Base-by-base conservation (phyloP, 306 rosid genomes). In the Cucurbita maxima region DNA sequence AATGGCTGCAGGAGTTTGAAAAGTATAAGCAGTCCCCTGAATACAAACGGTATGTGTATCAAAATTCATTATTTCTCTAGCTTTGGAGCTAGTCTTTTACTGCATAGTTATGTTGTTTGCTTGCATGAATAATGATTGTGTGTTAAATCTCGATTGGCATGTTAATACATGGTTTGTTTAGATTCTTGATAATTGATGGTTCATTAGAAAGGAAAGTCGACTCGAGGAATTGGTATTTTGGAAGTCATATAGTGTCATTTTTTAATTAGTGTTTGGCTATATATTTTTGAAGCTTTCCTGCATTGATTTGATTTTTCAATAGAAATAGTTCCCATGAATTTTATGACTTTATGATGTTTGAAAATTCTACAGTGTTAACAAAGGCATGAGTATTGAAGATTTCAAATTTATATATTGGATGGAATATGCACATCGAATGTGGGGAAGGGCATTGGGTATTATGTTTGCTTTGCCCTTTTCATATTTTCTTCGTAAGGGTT, bases 371-470 rank as follows among this genome's bases (percentile, higher is more conserved):
- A 84, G 87, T 58, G 83, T 84, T 30, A 81, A 84, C 71, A 75
- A 43, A 73, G 85, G 87, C 52, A 84, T 84, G 85, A 76, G 81
- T 60, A 74, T 81, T 55, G 83, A 81, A 50, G 81, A 84, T 30
- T 84, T 84, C 81, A 81, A 84, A 75, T 84, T 81, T 58, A 84
- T 84, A 62, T 84, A 76, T 73, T 84, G 87, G 87, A 84, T 84
- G 85, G 97, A 88, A 57, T 92, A 92, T 77, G 96, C 94, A 74
- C 97, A 92, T 83, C 91, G 97, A 20, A 91, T 91, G 97, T 89
- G 97, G 97, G 97, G 97, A 77, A 91, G 97, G 84, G 93, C 84
- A 16, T 69, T 89, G 56, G 97, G 96, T 57, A 16, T 88, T 64
- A 84, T 90, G 86, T 93, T 93, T 79, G 96, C 88, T 36, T 85